Evolutionary conservation across 164 flowering plant species (phyloP).

Genomic region (Stephania japonica): DNA sequence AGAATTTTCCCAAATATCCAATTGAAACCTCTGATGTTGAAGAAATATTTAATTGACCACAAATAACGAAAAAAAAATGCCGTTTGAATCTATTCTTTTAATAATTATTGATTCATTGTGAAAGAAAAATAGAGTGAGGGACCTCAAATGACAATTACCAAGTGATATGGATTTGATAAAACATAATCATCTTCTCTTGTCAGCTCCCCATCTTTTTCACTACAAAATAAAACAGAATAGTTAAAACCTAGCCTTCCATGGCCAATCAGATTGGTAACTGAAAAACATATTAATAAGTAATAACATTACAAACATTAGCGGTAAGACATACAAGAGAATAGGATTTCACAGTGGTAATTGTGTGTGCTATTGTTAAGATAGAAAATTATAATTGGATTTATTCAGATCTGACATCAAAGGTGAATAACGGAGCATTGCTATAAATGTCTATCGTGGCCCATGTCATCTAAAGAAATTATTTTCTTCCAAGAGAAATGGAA

Average conservation of each 20-base stretch:
- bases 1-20: neutral
- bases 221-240: conserved; percentile 27
- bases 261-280: neutral
- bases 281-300: neutral
- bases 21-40: neutral
- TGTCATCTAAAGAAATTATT: too few relatives aligned
- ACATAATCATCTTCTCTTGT: conserved; percentile 79
- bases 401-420: neutral
- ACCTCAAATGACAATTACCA: conserved; percentile 40
- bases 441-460: too few relatives aligned
- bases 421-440: neutral
- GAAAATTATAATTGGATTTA: too few relatives aligned
- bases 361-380: neutral
- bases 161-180: conserved; percentile 85
- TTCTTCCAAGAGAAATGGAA: too few relatives aligned
- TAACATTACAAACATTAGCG: neutral
- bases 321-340: too few relatives aligned
- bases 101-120: neutral
- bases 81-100: neutral
- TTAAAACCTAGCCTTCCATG: neutral
- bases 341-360: too few relatives aligned
- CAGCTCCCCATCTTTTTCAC: conserved; percentile 68
- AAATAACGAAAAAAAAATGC: neutral
- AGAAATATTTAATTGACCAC: neutral
- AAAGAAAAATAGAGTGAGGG: neutral